Conservation (phyloP, 2,329 filamentous ascomycete species). For the Aspergillus sp. region DNA sequence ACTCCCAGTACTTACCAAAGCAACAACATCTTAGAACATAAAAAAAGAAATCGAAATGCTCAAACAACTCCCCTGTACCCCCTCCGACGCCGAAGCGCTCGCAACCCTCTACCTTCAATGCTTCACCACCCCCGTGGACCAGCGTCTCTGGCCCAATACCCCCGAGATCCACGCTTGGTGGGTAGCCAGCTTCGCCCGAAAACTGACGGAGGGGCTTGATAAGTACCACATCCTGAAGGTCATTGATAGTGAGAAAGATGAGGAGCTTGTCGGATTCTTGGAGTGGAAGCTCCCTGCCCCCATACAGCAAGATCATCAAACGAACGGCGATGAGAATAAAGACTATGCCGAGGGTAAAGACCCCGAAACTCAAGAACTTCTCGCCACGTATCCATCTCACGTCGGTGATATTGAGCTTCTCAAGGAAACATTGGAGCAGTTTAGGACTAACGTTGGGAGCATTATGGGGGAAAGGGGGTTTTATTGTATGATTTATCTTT, state of each 20-base stretch:
- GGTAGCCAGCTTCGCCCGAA: constrained; percentile 9
- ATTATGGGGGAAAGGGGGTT: constrained; percentile 25
- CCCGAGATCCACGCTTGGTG: constrained; percentile 27
- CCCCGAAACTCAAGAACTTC: constrained; percentile 17
- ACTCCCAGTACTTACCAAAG: background rate
- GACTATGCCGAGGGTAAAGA: background rate
- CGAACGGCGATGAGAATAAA: background rate
- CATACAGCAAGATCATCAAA: background rate
- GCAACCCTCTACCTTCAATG: constrained; percentile 25
- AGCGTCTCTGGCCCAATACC: constrained; percentile 26
- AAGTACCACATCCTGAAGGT: constrained; percentile 15
- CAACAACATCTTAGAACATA: background rate
- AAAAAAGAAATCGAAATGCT: constrained; percentile 15
- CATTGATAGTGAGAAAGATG: constrained; percentile 18
- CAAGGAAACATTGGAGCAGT: constrained; percentile 23
- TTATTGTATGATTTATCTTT: constrained; percentile 27
- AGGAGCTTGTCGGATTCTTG: constrained; percentile 24
- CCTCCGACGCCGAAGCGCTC: constrained; percentile 22
- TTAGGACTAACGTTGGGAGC: constrained; percentile 17
- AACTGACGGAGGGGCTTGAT: background rate
- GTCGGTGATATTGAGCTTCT: constrained; percentile 23
- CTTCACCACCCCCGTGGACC: constrained; percentile 26
- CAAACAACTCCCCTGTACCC: constrained; percentile 17
- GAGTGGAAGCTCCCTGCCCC: constrained; percentile 26
- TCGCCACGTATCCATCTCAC: too few species aligned